These are phyloP conservation scores for Haplosporangium sp. DNA, from an alignment of 371 early-diverging fungal genomes.

Conservation along the genomic window DNA sequence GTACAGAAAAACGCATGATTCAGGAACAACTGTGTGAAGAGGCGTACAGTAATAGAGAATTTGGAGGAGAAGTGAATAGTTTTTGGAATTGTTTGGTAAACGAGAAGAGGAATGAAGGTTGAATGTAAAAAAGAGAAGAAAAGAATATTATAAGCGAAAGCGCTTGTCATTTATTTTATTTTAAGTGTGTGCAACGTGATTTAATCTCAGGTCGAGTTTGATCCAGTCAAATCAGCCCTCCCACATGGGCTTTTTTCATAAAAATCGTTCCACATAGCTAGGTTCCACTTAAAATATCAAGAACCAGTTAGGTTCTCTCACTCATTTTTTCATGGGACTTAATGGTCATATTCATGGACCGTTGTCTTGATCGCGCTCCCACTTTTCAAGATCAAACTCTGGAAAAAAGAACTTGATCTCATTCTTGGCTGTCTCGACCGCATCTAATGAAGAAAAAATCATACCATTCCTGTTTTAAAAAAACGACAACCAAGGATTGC, in stretches of 20 bases:
- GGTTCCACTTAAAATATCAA: not conserved
- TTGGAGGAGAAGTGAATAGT: not conserved
- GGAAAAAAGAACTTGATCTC: conserved; percentile 74
- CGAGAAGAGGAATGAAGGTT: too few relatives aligned
- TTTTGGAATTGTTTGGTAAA: too few relatives aligned
- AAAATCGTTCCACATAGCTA: too few relatives aligned
- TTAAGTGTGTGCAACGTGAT: too few relatives aligned
- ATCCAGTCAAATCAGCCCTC: too few relatives aligned
- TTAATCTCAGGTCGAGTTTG: too few relatives aligned
- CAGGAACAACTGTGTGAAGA: not conserved
- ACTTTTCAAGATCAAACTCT: conserved; percentile 57
- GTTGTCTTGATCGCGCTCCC: conserved; percentile 30
- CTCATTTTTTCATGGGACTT: not conserved
- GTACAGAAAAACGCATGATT: conserved; percentile 23
- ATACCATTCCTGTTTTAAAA: too few relatives aligned
- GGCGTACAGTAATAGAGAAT: not conserved
- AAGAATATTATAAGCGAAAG: not conserved
- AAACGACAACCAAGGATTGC: too few relatives aligned
- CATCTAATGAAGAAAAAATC: conserved; percentile 54
- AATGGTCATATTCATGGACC: not conserved
- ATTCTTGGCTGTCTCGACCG: conserved; percentile 66
- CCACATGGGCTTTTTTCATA: too few relatives aligned
- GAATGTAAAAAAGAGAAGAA: not conserved
- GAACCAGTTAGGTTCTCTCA: not conserved
- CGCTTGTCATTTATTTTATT: too few relatives aligned